Percentiles rank a stretch among this genome's conserved stretches.
These are phyloP conservation scores for Ampelomyces quisqualis DNA, from an alignment of 2,329 filamentous ascomycete species.

Conservation along the genomic window DNA sequence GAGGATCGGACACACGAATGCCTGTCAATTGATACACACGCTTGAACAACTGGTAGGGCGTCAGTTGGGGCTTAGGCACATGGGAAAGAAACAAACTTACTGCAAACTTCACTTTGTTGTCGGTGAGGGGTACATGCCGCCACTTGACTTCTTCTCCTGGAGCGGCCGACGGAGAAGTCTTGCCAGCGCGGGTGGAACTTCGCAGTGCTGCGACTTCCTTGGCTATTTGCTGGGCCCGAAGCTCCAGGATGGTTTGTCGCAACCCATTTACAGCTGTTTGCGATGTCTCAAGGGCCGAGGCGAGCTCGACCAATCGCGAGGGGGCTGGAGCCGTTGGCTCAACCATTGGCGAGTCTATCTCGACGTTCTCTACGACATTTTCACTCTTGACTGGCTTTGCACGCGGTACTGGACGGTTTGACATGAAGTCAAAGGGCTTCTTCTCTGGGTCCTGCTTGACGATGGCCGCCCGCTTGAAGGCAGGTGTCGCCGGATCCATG, in stretches of 20 bases:
- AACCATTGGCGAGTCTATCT: conserved; percentile 9
- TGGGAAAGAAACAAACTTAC: conserved; percentile 23
- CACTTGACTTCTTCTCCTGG: conserved; percentile 23
- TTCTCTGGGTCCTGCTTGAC: conserved; percentile 32
- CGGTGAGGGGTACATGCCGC: conserved; percentile 29
- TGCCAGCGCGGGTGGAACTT: neutral
- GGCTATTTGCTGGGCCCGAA: conserved; percentile 15
- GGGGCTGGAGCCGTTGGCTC: conserved; percentile 2
- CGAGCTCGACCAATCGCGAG: conserved; percentile 3
- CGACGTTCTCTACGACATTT: conserved; percentile 45
- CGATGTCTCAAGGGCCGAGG: conserved; percentile 5
- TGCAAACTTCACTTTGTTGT: conserved; percentile 38
- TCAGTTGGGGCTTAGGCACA: conserved; percentile 9
- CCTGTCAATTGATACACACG: conserved; percentile 80
- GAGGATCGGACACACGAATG: conserved; percentile 69
- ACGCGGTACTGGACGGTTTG: conserved; percentile 36
- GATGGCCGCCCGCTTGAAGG: conserved; percentile 27
- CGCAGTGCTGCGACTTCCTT: conserved; percentile 15
- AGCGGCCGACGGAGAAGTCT: conserved; percentile 6
- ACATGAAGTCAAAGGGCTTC: conserved; percentile 42
- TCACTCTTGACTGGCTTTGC: conserved; percentile 19
- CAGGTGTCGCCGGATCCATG: conserved; percentile 33
- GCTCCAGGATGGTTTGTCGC: conserved; percentile 16
- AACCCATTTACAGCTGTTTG: conserved; percentile 5
- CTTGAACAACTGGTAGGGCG: conserved; percentile 68